phyloP scores from a whole-genome alignment of 352 stramenopile species.

The Pythium catenulatum region DNA sequence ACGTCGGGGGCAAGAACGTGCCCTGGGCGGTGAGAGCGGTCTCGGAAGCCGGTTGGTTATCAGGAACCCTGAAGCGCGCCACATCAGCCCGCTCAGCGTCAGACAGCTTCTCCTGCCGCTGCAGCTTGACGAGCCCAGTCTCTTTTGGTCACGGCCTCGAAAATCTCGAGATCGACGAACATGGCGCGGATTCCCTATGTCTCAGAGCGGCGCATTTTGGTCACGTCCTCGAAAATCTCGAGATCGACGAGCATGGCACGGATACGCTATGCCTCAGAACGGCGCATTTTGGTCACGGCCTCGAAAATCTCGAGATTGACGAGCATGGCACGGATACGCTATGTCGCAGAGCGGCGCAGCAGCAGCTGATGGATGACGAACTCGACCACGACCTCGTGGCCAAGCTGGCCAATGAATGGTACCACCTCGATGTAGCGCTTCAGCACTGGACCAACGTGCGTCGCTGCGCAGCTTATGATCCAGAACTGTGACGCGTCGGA shows the following conservation, averaged over 20 bases:
- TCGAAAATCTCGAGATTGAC: constrained; percentile 29
- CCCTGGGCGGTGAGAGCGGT: no score
- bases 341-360: not conserved
- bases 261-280: no score
- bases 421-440: constrained; percentile 13
- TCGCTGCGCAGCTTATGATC: constrained; percentile 34
- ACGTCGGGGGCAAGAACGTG: constrained; percentile 32
- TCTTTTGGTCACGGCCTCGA: not conserved
- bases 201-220: not conserved
- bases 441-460: constrained; percentile 48
- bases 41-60: no score
- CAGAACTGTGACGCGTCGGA: constrained; percentile 23
- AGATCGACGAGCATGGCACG: not conserved
- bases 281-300: constrained; percentile 35
- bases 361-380: constrained; percentile 29
- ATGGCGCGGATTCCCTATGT: no score
- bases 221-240: not conserved
- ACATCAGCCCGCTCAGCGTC: not conserved
- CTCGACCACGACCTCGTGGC: constrained; percentile 20
- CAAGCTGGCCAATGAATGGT: constrained; percentile 1
- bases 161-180: not conserved
- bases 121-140: not conserved
- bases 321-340: constrained; percentile 16
- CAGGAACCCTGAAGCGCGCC: no score
- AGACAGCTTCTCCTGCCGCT: not conserved